Evolutionary conservation across 2,329 filamentous ascomycete species (phyloP).

Genomic region (Sporothrix pallida): DNA sequence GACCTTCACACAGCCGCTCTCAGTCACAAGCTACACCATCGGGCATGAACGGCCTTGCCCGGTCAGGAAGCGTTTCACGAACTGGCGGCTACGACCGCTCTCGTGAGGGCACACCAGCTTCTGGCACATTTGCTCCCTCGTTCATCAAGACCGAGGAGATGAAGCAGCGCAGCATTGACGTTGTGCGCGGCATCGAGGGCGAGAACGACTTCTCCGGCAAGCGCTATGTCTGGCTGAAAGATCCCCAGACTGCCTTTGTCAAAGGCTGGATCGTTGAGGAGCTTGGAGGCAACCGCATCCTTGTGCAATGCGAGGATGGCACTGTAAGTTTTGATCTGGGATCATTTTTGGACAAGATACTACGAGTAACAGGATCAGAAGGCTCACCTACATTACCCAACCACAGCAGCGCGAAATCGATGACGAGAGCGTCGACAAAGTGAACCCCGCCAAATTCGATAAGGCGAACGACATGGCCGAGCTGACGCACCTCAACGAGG

Average conservation of each 20-base stretch:
- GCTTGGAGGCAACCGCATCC: constrained; percentile 67
- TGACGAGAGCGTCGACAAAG: constrained; percentile 90
- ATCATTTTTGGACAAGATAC: neutral
- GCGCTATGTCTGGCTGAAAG: constrained; percentile 96
- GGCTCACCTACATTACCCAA: constrained; percentile 35
- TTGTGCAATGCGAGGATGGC: constrained; percentile 94
- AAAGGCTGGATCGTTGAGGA: constrained; percentile 93
- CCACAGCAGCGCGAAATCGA: constrained; percentile 82
- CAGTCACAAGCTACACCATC: constrained; percentile 39
- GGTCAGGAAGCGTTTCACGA: constrained; percentile 41
- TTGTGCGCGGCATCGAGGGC: constrained; percentile 80
- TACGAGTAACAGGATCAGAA: neutral
- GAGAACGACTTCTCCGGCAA: constrained; percentile 99
- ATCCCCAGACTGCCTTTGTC: constrained; percentile 84
- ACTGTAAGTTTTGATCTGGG: constrained; percentile 60
- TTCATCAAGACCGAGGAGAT: constrained; percentile 92
- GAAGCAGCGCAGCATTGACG: constrained; percentile 56
- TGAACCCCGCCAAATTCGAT: constrained; percentile 99
- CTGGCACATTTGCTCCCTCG: constrained; percentile 89
- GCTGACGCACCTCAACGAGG: constrained; percentile 95
- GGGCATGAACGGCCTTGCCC: constrained; percentile 31
- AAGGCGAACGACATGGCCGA: constrained; percentile 99
- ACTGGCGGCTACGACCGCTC: constrained; percentile 63
- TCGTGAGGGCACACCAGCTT: constrained; percentile 65
- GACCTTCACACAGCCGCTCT: constrained; percentile 59